Evolutionary conservation across 371 early-diverging fungal genomes (phyloP).

Genomic region (Quaeritorhiza haematococci): DNA sequence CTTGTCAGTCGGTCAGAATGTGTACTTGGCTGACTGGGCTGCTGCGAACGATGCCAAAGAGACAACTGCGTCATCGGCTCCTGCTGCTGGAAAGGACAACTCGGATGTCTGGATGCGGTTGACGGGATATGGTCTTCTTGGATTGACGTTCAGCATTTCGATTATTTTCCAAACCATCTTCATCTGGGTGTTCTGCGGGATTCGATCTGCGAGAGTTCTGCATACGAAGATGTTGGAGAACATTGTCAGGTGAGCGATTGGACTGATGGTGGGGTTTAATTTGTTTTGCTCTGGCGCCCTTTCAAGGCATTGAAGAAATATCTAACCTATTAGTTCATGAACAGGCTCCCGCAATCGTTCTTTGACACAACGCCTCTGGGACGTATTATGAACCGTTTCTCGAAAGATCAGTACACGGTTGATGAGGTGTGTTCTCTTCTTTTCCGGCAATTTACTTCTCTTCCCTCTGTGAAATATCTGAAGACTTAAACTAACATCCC

Average conservation of each 20-base stretch:
- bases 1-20: constrained; percentile 25
- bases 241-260: too few species aligned
- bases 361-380: constrained; percentile 44
- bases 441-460: too few species aligned
- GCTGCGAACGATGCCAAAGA: constrained; percentile 25
- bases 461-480: too few species aligned
- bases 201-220: constrained; percentile 61
- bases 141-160: constrained; percentile 60
- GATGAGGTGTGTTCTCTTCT: constrained; percentile 30
- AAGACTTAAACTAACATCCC: too few species aligned
- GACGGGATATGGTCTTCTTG: constrained; percentile 74
- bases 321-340: too few species aligned
- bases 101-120: constrained; percentile 49
- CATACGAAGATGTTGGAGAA: constrained; percentile 34
- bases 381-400: constrained; percentile 38
- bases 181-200: constrained; percentile 78
- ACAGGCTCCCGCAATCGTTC: constrained; percentile 27
- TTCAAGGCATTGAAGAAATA: too few species aligned
- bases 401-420: constrained; percentile 44
- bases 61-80: background rate
- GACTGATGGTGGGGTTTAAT: too few species aligned
- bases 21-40: constrained; percentile 42
- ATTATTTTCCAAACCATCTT: constrained; percentile 67
- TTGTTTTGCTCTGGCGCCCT: too few species aligned
- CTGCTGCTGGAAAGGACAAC: background rate